Percentiles rank a stretch among this genome's conserved stretches.
Evolutionary conservation across 1,284 basidiomycete genomes (phyloP).

Genomic region (Erythrobasidium hasegawianum): DNA sequence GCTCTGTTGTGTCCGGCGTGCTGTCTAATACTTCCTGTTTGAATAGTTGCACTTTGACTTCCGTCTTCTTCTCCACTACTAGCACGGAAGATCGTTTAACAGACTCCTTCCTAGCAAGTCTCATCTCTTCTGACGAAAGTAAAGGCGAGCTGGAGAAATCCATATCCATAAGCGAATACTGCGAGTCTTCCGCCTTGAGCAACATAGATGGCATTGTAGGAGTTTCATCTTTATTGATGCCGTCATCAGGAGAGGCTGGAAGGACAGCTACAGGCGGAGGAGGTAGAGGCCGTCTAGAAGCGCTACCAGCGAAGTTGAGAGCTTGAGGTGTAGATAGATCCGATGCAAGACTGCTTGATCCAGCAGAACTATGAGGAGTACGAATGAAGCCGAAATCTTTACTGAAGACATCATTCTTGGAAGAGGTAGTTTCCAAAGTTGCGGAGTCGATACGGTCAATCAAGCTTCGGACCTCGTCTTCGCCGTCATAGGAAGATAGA

Average conservation of each 20-base stretch:
- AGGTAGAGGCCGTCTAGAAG: conserved; percentile 24
- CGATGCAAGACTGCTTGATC: conserved; percentile 10
- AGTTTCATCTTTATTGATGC: conserved; percentile 7
- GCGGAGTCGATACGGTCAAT: conserved; percentile 30
- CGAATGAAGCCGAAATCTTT: conserved; percentile 27
- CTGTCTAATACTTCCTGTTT: not conserved
- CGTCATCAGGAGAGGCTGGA: not conserved
- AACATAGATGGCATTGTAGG: not conserved
- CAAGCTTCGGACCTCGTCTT: conserved; percentile 26
- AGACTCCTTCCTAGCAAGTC: conserved; percentile 26
- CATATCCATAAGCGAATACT: conserved; percentile 27
- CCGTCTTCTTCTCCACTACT: not conserved
- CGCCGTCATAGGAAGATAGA: not conserved
- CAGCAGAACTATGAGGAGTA: conserved; percentile 23
- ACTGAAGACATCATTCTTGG: conserved; percentile 15
- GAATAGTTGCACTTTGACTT: not conserved
- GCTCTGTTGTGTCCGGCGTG: not conserved
- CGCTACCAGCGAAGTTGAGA: conserved; percentile 15
- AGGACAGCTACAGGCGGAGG: conserved; percentile 17
- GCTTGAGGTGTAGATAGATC: conserved; percentile 21
- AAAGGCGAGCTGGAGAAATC: conserved; percentile 8
- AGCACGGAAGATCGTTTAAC: conserved; percentile 12
- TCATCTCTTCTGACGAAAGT: conserved; percentile 19
- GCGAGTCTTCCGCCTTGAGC: conserved; percentile 20
- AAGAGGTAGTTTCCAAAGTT: conserved; percentile 4